Evolutionary conservation across 352 stramenopile species (phyloP).

Genomic region (Globisporangium nunn): DNA sequence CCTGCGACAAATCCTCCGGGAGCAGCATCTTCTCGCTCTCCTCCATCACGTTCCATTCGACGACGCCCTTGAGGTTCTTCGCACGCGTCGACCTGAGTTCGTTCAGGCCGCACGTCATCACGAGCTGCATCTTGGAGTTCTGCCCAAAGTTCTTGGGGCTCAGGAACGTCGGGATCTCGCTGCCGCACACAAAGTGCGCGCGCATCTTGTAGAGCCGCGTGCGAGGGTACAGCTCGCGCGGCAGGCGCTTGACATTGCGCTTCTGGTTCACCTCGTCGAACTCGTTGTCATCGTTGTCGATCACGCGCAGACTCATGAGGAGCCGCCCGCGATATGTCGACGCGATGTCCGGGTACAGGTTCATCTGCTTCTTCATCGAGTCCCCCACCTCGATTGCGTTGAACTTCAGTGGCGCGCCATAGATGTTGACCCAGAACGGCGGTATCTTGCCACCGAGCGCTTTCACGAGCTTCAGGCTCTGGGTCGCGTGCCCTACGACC

Average conservation of each 20-base stretch:
- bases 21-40: conserved; percentile 68
- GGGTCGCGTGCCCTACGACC: conserved; percentile 42
- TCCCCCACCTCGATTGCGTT: conserved; percentile 23
- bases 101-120: conserved; percentile 47
- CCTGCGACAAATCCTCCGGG: conserved; percentile 38
- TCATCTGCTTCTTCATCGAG: conserved; percentile 52
- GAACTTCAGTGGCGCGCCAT: conserved; percentile 53
- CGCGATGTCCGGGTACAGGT: conserved; percentile 35
- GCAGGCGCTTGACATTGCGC: conserved; percentile 41
- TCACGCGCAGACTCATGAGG: conserved; percentile 47
- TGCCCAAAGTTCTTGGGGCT: conserved; percentile 47
- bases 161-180: conserved; percentile 43
- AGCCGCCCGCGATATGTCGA: conserved; percentile 81
- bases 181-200: conserved; percentile 53
- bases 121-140: conserved; percentile 65
- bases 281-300: conserved; percentile 40
- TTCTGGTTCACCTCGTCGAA: conserved; percentile 75
- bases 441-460: conserved; percentile 15
- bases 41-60: conserved; percentile 78
- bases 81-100: conserved; percentile 47
- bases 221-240: conserved; percentile 36
- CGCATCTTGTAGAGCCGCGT: conserved; percentile 58
- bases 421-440: conserved; percentile 73
- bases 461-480: conserved; percentile 27
- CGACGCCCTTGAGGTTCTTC: conserved; percentile 46